Percentiles rank a stretch among this genome's conserved stretches.
Conservation (phyloP, 768 basidiomycete genomes). For the Rhizopogon roseolus region DNA sequence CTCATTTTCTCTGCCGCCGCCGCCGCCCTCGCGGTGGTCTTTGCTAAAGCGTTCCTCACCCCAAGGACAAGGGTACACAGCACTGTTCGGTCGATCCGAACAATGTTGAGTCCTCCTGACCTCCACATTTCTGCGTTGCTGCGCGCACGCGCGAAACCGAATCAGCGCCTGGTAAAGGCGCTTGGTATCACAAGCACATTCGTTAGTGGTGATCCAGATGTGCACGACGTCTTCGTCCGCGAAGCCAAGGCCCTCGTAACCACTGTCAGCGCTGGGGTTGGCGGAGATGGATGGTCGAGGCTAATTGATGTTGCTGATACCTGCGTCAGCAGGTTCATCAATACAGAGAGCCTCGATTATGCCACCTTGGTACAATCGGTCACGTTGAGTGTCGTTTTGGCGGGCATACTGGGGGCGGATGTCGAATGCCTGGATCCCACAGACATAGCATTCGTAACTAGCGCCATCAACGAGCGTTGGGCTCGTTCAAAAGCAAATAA, state of each 20-base stretch:
- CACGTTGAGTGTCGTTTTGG: slow-evolving; percentile 33
- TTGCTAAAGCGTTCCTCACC: background rate
- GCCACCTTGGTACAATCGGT: slow-evolving; percentile 34
- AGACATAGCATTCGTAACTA: slow-evolving; percentile 31
- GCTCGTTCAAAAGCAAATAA: slow-evolving; percentile 36
- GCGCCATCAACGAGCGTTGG: slow-evolving; percentile 32
- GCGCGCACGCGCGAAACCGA: slow-evolving; percentile 13
- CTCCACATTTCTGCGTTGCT: slow-evolving; percentile 11
- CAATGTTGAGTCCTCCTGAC: slow-evolving; percentile 13
- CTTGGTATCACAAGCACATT: slow-evolving; percentile 44
- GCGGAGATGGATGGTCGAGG: slow-evolving; percentile 8
- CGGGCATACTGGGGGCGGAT: slow-evolving; percentile 31
- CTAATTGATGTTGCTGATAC: slow-evolving; percentile 11
- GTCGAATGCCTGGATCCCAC: slow-evolving; percentile 22
- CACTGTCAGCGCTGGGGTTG: background rate
- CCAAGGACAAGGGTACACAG: slow-evolving; percentile 10
- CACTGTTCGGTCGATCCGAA: background rate
- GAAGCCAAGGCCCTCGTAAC: slow-evolving; percentile 17
- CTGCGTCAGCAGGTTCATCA: background rate
- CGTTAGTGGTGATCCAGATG: slow-evolving; percentile 31
- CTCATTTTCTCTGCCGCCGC: background rate
- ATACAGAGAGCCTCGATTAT: slow-evolving; percentile 13
- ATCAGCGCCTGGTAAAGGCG: slow-evolving; percentile 20
- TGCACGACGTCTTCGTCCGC: slow-evolving; percentile 24
- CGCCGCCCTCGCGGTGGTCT: background rate